Evolutionary conservation across 202 grass and related monocot genomes (phyloP).

Genomic region (Carex sylvatica): DNA sequence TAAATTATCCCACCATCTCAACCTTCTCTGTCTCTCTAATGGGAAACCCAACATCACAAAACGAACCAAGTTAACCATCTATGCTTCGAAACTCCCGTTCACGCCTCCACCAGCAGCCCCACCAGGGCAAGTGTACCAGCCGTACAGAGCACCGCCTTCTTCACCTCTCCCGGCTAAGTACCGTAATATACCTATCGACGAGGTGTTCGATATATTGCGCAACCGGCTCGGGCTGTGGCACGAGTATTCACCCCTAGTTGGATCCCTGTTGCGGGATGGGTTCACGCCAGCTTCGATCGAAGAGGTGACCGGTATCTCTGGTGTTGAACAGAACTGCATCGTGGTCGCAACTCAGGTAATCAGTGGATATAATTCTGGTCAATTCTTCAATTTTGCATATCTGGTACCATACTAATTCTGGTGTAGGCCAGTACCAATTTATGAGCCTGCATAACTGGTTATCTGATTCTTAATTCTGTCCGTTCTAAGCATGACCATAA

Average conservation of each 20-base stretch:
- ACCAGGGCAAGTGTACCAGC: constrained; percentile 50
- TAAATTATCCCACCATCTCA: not conserved
- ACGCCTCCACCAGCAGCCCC: constrained; percentile 37
- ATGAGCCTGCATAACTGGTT: not conserved
- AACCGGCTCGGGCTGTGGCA: constrained; percentile 63
- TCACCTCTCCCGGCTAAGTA: constrained; percentile 40
- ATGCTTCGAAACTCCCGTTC: constrained; percentile 38
- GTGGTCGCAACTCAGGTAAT: constrained; percentile 51
- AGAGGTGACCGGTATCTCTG: constrained; percentile 57
- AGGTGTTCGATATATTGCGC: constrained; percentile 63
- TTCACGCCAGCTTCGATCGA: constrained; percentile 82
- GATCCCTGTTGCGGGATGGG: constrained; percentile 49
- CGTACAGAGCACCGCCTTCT: constrained; percentile 51
- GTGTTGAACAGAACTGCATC: constrained; percentile 77
- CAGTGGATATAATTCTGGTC: not conserved
- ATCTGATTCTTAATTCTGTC: not conserved
- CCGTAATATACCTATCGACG: constrained; percentile 40
- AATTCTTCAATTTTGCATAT: not conserved
- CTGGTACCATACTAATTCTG: not conserved
- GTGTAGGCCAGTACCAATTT: no score
- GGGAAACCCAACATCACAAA: constrained; percentile 13
- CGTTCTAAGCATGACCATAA: not conserved
- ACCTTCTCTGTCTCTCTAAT: constrained; percentile 17
- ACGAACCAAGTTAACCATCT: constrained; percentile 32
- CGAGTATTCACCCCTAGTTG: constrained; percentile 70